These are phyloP conservation scores for Dioscorea zingiberensis DNA, from an alignment of 106 monocot genomes.

Conservation along the genomic window DNA sequence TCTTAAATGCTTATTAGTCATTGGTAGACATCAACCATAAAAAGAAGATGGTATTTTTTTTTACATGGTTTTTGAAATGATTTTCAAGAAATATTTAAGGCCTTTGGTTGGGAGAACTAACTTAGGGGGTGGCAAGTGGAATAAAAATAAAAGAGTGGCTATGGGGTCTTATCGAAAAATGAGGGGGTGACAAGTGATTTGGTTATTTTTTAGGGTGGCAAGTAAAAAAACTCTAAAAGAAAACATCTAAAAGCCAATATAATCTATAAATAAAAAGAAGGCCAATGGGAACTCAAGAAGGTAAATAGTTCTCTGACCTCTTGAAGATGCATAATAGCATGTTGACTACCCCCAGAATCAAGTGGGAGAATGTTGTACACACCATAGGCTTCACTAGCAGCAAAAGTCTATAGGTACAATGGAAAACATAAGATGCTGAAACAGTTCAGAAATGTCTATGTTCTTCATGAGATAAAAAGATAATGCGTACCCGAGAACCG, in stretches of 20 bases:
- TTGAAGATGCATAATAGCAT: slow-evolving; percentile 61
- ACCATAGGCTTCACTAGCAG: slow-evolving; percentile 23
- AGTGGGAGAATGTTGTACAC: slow-evolving; percentile 72
- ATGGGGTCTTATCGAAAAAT: no score
- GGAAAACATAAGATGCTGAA: not conserved
- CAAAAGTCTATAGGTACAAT: slow-evolving; percentile 18
- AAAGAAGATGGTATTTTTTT: no score
- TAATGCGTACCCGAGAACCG: slow-evolving; percentile 40
- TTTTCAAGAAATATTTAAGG: no score
- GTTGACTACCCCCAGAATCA: slow-evolving; percentile 35
- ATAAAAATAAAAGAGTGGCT: no score
- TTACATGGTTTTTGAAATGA: no score
- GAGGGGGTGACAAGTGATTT: no score
- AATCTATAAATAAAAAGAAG: not conserved
- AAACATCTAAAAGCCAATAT: no score
- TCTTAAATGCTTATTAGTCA: no score
- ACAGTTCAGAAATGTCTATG: not conserved
- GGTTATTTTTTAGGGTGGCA: no score
- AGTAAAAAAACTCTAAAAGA: not conserved
- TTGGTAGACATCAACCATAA: no score
- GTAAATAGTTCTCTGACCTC: slow-evolving; percentile 35
- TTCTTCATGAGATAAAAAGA: not conserved
- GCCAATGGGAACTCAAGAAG: not conserved
- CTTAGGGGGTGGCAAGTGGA: no score
- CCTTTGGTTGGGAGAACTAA: no score